Evolutionary conservation across 2,329 filamentous ascomycete species (phyloP).

Genomic region (Pseudogymnoascus sp.): DNA sequence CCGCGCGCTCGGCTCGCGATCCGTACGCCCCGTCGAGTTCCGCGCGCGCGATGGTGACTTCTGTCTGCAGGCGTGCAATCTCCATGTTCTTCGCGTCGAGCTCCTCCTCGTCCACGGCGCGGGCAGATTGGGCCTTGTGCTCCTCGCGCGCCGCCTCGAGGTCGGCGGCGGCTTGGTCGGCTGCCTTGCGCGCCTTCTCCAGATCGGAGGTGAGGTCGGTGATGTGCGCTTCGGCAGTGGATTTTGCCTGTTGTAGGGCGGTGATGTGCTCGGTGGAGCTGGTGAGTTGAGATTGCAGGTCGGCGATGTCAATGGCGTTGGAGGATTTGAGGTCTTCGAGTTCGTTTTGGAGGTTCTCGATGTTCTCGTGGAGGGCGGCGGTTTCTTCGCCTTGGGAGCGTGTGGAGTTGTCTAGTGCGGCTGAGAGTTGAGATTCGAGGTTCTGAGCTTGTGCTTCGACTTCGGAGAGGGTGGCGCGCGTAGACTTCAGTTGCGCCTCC

Average conservation of each 20-base stretch:
- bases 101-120: slow-evolving; percentile 38
- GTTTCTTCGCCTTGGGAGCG: background rate
- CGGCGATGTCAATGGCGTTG: slow-evolving; percentile 22
- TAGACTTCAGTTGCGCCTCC: slow-evolving; percentile 45
- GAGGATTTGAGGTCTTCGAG: slow-evolving; percentile 24
- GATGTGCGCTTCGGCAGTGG: slow-evolving; percentile 21
- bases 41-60: slow-evolving; percentile 82
- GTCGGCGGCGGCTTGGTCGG: slow-evolving; percentile 14
- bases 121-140: slow-evolving; percentile 27
- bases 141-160: slow-evolving; percentile 21
- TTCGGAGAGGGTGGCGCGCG: slow-evolving; percentile 19
- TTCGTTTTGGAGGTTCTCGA: background rate
- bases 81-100: slow-evolving; percentile 51
- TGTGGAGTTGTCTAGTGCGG: slow-evolving; percentile 20
- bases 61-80: slow-evolving; percentile 58
- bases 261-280: slow-evolving; percentile 11
- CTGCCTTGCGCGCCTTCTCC: slow-evolving; percentile 16
- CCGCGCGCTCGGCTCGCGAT: slow-evolving; percentile 57
- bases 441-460: slow-evolving; percentile 26
- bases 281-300: slow-evolving; percentile 23
- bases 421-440: slow-evolving; percentile 26
- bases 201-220: slow-evolving; percentile 20
- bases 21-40: slow-evolving; percentile 95
- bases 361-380: background rate
- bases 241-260: background rate